Conservation (phyloP, 1,284 basidiomycete species). For the Ganoderma sinense region DNA sequence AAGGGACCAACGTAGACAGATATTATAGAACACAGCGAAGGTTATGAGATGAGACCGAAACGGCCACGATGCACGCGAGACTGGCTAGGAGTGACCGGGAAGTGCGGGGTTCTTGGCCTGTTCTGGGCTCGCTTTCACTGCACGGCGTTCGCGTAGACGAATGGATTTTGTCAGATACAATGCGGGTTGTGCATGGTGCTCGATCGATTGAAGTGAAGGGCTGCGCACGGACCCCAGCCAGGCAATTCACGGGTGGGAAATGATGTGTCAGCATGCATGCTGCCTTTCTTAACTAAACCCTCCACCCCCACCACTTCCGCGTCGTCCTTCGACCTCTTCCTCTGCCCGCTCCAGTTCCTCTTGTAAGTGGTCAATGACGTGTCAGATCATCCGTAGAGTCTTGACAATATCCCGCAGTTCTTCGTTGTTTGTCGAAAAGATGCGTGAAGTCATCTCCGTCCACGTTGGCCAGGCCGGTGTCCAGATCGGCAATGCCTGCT, state of each 20-base stretch:
- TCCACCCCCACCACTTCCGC: slow-evolving; percentile 33
- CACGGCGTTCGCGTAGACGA: not conserved
- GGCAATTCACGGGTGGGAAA: slow-evolving; percentile 40
- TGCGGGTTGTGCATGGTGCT: slow-evolving; percentile 23
- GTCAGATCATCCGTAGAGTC: slow-evolving; percentile 6
- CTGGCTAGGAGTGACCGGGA: not conserved
- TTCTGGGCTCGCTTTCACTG: not conserved
- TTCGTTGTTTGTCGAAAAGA: slow-evolving; percentile 45
- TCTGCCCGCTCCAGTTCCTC: slow-evolving; percentile 35
- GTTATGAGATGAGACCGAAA: not conserved
- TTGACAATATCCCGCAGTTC: slow-evolving; percentile 17
- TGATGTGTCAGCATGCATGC: slow-evolving; percentile 37
- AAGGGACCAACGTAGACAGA: too few relatives aligned
- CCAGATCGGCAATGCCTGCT: slow-evolving; percentile 97
- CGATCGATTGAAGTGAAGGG: slow-evolving; percentile 16
- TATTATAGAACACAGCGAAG: too few relatives aligned
- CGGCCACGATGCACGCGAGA: not conserved
- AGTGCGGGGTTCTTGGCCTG: not conserved
- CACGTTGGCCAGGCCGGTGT: slow-evolving; percentile 97
- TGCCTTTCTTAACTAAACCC: slow-evolving; percentile 37
- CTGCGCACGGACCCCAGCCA: slow-evolving; percentile 29
- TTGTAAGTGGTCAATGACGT: slow-evolving; percentile 34
- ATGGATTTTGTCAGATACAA: slow-evolving; percentile 8
- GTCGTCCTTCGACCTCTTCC: slow-evolving; percentile 44
- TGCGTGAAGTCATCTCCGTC: slow-evolving; percentile 95